Conservation (phyloP, 2,329 filamentous ascomycete species). For the Penicillium sp. region DNA sequence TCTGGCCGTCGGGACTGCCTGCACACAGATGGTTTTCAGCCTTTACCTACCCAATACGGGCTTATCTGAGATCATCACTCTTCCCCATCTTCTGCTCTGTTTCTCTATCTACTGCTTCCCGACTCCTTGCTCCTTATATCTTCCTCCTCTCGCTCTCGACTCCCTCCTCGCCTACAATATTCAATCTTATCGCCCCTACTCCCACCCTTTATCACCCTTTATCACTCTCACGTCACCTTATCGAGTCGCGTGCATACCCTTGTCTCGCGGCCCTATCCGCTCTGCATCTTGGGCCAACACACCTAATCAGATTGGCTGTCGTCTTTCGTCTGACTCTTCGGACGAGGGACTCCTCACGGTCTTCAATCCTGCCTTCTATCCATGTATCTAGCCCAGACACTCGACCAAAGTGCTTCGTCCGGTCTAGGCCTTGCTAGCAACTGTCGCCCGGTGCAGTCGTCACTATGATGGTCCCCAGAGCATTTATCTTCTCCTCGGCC, state of each 20-base stretch:
- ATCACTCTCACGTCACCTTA: constrained; percentile 1
- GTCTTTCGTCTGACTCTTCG: constrained; percentile 6
- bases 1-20: neutral
- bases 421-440: constrained; percentile 27
- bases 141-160: neutral
- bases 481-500: constrained; percentile 40
- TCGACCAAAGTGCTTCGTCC: constrained; percentile 45
- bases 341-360: constrained; percentile 11
- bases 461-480: constrained; percentile 46
- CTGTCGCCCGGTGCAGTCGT: constrained; percentile 14
- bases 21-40: constrained; percentile 1
- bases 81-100: constrained; percentile 4
- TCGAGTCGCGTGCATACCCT: constrained; percentile 9
- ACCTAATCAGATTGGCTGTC: constrained; percentile 8
- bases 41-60: constrained; percentile 28
- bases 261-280: constrained; percentile 8
- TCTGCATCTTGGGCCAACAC: constrained; percentile 5
- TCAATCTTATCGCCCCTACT: neutral
- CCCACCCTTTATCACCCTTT: neutral
- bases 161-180: neutral
- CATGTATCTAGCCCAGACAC: constrained; percentile 44
- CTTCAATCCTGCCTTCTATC: constrained; percentile 19
- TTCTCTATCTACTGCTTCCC: constrained; percentile 13
- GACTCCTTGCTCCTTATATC: constrained; percentile 5
- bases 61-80: constrained; percentile 23